Evolutionary conservation across 2,329 filamentous ascomycete species (phyloP).

Genomic region (Amylocarpus encephaloides): DNA sequence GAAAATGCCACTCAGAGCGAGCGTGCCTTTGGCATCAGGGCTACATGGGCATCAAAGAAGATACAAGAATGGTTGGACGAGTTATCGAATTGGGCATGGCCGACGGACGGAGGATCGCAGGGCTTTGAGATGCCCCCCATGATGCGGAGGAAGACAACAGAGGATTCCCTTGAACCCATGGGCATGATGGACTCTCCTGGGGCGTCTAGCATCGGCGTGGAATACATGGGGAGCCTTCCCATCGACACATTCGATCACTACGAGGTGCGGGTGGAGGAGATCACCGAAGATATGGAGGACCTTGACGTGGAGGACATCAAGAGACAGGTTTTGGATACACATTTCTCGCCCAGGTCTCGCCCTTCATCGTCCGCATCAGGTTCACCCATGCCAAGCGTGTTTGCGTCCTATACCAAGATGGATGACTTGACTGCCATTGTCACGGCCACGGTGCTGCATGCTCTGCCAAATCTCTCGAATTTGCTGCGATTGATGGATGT

Average conservation of each 20-base stretch:
- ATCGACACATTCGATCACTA: constrained; percentile 59
- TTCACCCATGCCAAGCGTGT: constrained; percentile 35
- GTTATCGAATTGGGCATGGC: constrained; percentile 55
- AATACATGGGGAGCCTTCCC: constrained; percentile 56
- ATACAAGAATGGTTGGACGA: constrained; percentile 73
- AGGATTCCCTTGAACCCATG: constrained; percentile 13
- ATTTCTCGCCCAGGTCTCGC: constrained; percentile 58
- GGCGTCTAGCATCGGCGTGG: neutral
- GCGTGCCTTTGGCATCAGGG: constrained; percentile 63
- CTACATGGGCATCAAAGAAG: constrained; percentile 63
- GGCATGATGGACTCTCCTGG: constrained; percentile 8
- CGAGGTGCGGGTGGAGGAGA: constrained; percentile 67
- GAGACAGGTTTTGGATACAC: constrained; percentile 73
- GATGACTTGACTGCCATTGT: constrained; percentile 87
- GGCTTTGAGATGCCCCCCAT: constrained; percentile 48
- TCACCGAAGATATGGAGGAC: constrained; percentile 60
- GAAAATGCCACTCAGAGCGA: constrained; percentile 57
- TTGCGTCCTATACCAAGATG: constrained; percentile 59
- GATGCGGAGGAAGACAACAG: constrained; percentile 33
- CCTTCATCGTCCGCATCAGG: constrained; percentile 43
- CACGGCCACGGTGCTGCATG: constrained; percentile 85
- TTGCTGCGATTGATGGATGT: constrained; percentile 65
- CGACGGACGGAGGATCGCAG: constrained; percentile 39
- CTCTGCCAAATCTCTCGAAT: constrained; percentile 72
- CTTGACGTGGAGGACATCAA: constrained; percentile 84